phyloP scores from a whole-genome alignment of 352 stramenopile genomes.

The Phytophthora parvispora region DNA sequence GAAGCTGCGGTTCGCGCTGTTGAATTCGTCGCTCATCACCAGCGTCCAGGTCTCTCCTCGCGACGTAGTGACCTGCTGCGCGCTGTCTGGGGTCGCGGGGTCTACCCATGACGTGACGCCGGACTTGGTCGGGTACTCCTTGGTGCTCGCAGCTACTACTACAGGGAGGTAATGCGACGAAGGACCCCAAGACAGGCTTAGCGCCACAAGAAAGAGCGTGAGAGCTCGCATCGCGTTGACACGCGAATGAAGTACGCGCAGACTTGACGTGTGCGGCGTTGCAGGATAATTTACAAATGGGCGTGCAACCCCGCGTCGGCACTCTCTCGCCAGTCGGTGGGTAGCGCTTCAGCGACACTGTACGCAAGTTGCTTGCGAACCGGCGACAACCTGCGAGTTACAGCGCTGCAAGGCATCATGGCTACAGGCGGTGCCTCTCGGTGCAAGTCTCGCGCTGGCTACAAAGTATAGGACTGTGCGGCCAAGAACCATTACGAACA shows the following conservation, averaged over 20 bases:
- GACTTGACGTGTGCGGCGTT: background rate
- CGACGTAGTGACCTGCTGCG: slow-evolving; percentile 39
- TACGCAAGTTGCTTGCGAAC: slow-evolving; percentile 17
- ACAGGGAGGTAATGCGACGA: background rate
- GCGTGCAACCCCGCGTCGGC: background rate
- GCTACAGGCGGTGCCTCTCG: slow-evolving; percentile 6
- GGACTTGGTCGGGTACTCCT: slow-evolving; percentile 53
- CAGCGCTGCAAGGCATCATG: background rate
- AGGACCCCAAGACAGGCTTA: background rate
- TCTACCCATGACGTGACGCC: slow-evolving; percentile 59
- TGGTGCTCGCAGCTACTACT: background rate
- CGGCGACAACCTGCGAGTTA: slow-evolving; percentile 10
- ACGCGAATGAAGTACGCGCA: slow-evolving; percentile 2
- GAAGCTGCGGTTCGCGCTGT: slow-evolving; percentile 88
- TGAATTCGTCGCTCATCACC: slow-evolving; percentile 96
- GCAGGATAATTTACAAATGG: slow-evolving; percentile 18
- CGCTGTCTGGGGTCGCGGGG: slow-evolving; percentile 46
- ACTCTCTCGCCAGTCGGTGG: slow-evolving; percentile 1
- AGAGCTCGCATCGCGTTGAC: background rate
- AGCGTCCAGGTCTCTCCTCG: slow-evolving; percentile 62
- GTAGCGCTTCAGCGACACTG: slow-evolving; percentile 3
- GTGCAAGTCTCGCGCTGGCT: slow-evolving; percentile 4
- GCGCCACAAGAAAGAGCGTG: background rate
- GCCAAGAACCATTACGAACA: background rate
- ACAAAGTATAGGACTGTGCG: slow-evolving; percentile 9